Conservation (phyloP, 2,329 filamentous ascomycete species). For the Sclerotinia glacialis region DNA sequence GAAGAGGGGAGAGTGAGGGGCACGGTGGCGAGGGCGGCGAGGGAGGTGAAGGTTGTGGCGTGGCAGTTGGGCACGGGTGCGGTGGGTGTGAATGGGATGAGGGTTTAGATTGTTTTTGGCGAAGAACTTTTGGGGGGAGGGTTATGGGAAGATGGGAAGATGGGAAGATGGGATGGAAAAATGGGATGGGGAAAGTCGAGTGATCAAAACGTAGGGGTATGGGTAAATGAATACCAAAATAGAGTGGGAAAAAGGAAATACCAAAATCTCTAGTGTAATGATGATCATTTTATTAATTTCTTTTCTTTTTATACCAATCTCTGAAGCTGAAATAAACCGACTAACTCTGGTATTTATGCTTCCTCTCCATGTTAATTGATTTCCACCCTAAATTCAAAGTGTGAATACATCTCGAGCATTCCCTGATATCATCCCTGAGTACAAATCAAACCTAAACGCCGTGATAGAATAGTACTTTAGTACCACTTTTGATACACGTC, state of each 20-base stretch:
- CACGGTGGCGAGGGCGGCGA: slow-evolving; percentile 63
- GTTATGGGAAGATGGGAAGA: not conserved
- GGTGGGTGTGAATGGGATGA: slow-evolving; percentile 50
- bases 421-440: slow-evolving; percentile 11
- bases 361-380: not conserved
- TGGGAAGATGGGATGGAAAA: not conserved
- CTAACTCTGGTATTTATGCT: not conserved
- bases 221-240: not conserved
- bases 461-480: not conserved
- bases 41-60: slow-evolving; percentile 68
- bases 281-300: not conserved
- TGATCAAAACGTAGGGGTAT: not conserved
- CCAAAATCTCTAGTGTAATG: not conserved
- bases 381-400: not conserved
- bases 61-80: slow-evolving; percentile 57
- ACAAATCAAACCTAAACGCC: not conserved
- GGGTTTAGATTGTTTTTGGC: slow-evolving; percentile 32
- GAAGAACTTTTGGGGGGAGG: too few species aligned
- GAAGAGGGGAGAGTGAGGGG: slow-evolving; percentile 71
- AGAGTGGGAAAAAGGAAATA: not conserved
- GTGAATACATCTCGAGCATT: not conserved
- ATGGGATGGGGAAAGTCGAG: not conserved
- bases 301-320: not conserved
- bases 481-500: not conserved
- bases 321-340: not conserved